Percentiles rank a stretch among this genome's conserved stretches.
Evolutionary conservation across 1,284 basidiomycete species (phyloP).

Genomic region (Boletus semigastroideus): DNA sequence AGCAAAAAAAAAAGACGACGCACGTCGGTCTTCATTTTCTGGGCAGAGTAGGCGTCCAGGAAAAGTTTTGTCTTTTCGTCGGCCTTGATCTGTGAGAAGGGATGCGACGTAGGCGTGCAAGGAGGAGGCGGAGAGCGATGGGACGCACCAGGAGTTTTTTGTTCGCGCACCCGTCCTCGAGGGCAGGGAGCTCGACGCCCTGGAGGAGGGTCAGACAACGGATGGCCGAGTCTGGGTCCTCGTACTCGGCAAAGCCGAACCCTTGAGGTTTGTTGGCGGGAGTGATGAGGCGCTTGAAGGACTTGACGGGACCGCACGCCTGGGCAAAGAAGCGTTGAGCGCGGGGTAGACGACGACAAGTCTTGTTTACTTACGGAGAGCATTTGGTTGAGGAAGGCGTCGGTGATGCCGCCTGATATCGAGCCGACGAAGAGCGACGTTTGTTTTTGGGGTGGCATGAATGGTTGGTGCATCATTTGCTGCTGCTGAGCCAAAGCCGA

Average conservation of each 20-base stretch:
- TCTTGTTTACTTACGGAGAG: conserved; percentile 64
- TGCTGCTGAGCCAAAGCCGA: conserved; percentile 83
- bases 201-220: conserved; percentile 82
- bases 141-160: conserved; percentile 82
- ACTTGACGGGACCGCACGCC: conserved; percentile 86
- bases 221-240: conserved; percentile 85
- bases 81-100: conserved; percentile 70
- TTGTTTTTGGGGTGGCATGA: conserved; percentile 56
- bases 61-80: conserved; percentile 91
- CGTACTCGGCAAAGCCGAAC: conserved; percentile 93
- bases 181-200: conserved; percentile 80
- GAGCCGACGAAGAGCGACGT: conserved; percentile 89
- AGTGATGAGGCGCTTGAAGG: conserved; percentile 88
- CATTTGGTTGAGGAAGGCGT: conserved; percentile 74
- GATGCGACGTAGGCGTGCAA: conserved; percentile 40
- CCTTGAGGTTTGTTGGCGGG: conserved; percentile 91
- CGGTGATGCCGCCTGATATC: conserved; percentile 90
- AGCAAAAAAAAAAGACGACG: neutral
- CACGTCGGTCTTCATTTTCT: conserved; percentile 80
- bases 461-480: conserved; percentile 60
- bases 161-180: conserved; percentile 80
- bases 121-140: conserved; percentile 16
- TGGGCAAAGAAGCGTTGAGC: too few relatives aligned
- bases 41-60: conserved; percentile 79
- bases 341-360: too few relatives aligned